These are phyloP conservation scores for Macrolepiota dolichaula DNA, from an alignment of 768 basidiomycete genomes.

Conservation along the genomic window DNA sequence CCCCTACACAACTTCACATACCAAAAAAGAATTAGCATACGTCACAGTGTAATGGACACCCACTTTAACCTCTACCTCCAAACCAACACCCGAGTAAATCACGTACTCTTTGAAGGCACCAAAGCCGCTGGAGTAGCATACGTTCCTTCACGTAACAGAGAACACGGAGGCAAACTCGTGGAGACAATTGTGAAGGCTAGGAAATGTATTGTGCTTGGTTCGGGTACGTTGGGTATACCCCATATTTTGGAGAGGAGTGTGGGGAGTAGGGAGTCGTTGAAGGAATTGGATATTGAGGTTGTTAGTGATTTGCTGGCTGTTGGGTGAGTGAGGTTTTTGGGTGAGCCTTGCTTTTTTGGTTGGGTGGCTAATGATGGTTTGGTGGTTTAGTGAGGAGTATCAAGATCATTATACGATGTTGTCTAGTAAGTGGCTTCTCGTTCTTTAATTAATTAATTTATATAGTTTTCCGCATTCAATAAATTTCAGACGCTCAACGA, in stretches of 20 bases:
- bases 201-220: slow-evolving; percentile 63
- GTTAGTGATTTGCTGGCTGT: slow-evolving; percentile 71
- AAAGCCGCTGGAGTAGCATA: slow-evolving; percentile 73
- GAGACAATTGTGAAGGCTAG: slow-evolving; percentile 68
- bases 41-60: slow-evolving; percentile 70
- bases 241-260: slow-evolving; percentile 75
- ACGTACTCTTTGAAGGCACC: slow-evolving; percentile 69
- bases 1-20: too few species aligned
- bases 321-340: too few species aligned
- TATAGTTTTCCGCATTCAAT: slow-evolving; percentile 68
- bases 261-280: slow-evolving; percentile 49
- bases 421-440: slow-evolving; percentile 36
- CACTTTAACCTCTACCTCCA: slow-evolving; percentile 67
- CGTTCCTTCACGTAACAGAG: slow-evolving; percentile 60
- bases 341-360: background rate
- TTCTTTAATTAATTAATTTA: too few species aligned
- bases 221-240: slow-evolving; percentile 67
- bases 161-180: slow-evolving; percentile 41
- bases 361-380: background rate
- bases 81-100: slow-evolving; percentile 61
- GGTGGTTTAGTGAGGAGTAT: slow-evolving; percentile 52
- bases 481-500: slow-evolving; percentile 62
- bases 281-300: slow-evolving; percentile 56
- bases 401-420: slow-evolving; percentile 75
- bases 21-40: slow-evolving; percentile 46